These are phyloP conservation scores for Inga leiocalycina DNA, from an alignment of 306 rosid species.

Conservation along the genomic window DNA sequence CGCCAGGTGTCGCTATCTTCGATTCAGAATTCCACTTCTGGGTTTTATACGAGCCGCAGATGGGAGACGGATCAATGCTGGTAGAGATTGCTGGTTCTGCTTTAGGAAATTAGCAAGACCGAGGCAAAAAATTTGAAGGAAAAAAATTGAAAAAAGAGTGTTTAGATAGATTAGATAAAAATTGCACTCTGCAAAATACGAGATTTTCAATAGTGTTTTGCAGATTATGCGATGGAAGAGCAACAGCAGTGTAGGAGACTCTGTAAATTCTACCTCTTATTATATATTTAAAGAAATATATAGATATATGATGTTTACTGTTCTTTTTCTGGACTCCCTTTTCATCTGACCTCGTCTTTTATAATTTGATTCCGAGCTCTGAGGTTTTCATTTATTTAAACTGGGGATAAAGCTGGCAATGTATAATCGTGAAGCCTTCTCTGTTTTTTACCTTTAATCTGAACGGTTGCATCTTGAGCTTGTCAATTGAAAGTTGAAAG, in stretches of 20 bases:
- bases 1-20: conserved; percentile 17
- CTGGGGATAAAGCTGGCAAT: not conserved
- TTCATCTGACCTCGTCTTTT: not conserved
- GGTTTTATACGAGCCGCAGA: conserved; percentile 57
- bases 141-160: not conserved
- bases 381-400: not conserved
- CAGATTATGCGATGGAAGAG: not conserved
- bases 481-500: not conserved
- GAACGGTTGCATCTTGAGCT: not conserved
- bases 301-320: not conserved
- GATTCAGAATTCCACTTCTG: conserved; percentile 26
- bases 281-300: not conserved
- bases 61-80: conserved; percentile 99
- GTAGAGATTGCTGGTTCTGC: conserved; percentile 41
- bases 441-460: not conserved
- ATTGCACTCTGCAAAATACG: not conserved
- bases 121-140: not conserved
- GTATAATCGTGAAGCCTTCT: not conserved
- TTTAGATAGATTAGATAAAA: not conserved
- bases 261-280: conserved; percentile 23
- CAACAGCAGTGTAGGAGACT: not conserved
- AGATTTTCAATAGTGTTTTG: not conserved
- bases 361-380: not conserved
- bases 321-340: not conserved
- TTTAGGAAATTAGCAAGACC: not conserved